Evolutionary conservation across 1,139 yeast species (phyloP), one percentile per base, ranked within the genome.

Genomic region (Magnusiomyces tetraspermus): DNA sequence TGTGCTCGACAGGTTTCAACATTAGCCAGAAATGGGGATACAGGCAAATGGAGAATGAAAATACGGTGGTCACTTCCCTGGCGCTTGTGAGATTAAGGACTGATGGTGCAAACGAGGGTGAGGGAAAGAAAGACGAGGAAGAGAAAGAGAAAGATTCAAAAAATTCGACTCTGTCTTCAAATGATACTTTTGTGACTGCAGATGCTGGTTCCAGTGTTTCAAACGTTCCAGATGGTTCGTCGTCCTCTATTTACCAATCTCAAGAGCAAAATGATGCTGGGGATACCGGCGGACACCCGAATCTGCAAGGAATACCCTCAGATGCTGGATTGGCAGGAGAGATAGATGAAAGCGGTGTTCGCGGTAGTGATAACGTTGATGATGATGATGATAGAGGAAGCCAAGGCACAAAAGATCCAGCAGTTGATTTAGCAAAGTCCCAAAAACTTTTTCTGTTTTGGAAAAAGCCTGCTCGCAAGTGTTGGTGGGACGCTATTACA

Each of bases 391-490:
- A n/a, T n/a, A n/a, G n/a, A n/a, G n/a, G n/a, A n/a, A n/a, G n/a
- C n/a, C n/a, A n/a, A n/a, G 13, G 11, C 38, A 33, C 38, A 33
- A 33, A 6, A 33, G 4, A 22, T 4, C 48, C 52, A 2, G 55
- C 51, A 26, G 47, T 50, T 2, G 68, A 63, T 63, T 64, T 68
- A 62, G 73, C 72, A 30, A 75, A 77, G 51, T 76, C 80, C 2
- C 86, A 92, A 37, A 92, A 94, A 66, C 76, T 94, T 52, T 75
- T 94, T 41, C 73, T 94, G 55, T 94, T 94, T 66, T 94, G 98
- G 98, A 78, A 96, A 58, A 92, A 92, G 65, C 99, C 99, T 0
- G 99, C 99, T 1, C 77, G 98, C 64, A 94, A 94, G 67, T 94
- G 99, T 70, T 94, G 99, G 99, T 94, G 99, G 99, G 84, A 85